phyloP scores from a whole-genome alignment of 306 rosid genomes.

The Dryas octopetala region DNA sequence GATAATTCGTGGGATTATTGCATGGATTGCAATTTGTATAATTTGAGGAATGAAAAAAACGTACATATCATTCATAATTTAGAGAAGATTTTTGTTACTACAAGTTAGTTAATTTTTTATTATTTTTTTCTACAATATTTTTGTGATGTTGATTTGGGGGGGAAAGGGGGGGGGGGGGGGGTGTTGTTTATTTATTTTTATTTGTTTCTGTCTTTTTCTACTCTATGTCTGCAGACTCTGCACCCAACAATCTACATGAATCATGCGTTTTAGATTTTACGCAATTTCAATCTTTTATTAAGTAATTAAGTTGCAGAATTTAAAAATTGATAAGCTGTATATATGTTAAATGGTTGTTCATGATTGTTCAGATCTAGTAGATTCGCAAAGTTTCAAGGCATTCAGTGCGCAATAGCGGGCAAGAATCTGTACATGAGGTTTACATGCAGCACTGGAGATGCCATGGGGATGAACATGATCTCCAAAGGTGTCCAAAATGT shows the following conservation, averaged over 20 bases:
- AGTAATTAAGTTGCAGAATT: neutral
- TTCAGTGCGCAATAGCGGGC: slow-evolving; percentile 23
- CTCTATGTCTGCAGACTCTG: neutral
- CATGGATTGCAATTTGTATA: neutral
- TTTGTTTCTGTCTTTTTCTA: neutral
- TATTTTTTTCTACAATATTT: neutral
- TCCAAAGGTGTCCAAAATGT: slow-evolving; percentile 39
- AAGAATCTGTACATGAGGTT: slow-evolving; percentile 32
- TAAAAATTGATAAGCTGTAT: neutral
- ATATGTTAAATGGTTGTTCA: neutral
- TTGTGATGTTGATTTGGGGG: neutral
- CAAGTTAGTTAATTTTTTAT: neutral
- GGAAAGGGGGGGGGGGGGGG: too few species aligned
- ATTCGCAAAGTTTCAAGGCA: slow-evolving; percentile 26
- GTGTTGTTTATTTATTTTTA: neutral
- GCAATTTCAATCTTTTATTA: neutral
- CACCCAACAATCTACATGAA: too few species aligned
- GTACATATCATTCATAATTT: neutral
- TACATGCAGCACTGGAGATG: slow-evolving; percentile 35
- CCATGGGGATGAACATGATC: slow-evolving; percentile 43
- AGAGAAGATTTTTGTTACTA: neutral
- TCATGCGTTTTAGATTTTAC: too few species aligned
- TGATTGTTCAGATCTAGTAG: slow-evolving; percentile 24
- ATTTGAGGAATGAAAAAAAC: neutral
- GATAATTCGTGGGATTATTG: too few species aligned